These are phyloP conservation scores for Chlorella sp. DNA, from an alignment of 139 green algal genomes.

Conservation along the genomic window DNA sequence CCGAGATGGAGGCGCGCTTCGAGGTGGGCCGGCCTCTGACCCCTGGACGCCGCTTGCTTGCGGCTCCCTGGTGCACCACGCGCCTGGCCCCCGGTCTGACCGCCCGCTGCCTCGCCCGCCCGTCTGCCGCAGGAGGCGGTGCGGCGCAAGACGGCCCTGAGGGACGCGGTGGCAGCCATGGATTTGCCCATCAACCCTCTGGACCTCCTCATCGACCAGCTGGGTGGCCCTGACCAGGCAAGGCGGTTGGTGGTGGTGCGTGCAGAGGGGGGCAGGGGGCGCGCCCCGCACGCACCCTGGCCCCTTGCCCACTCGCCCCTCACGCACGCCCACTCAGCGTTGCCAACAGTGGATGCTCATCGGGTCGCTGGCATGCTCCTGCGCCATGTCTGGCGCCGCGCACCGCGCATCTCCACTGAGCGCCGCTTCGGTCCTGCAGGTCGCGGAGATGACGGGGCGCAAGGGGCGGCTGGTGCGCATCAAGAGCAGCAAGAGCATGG, in stretches of 20 bases:
- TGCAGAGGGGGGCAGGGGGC: too few species aligned
- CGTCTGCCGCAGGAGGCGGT: background rate
- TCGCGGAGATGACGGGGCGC: constrained; percentile 84
- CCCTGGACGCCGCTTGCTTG: too few species aligned
- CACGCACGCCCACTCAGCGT: too few species aligned
- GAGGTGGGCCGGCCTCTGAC: too few species aligned
- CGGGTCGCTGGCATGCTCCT: too few species aligned
- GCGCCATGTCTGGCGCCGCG: background rate
- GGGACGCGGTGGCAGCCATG: too few species aligned
- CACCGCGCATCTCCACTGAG: background rate
- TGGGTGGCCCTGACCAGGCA: constrained; percentile 62
- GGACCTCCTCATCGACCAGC: constrained; percentile 78
- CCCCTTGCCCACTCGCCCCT: too few species aligned
- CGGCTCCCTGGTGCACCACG: background rate
- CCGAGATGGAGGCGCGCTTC: too few species aligned
- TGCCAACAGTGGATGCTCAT: too few species aligned
- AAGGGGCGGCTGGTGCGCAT: constrained; percentile 64
- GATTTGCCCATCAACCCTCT: constrained; percentile 85
- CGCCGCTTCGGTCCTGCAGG: constrained; percentile 5
- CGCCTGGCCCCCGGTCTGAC: background rate
- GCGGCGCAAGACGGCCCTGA: background rate
- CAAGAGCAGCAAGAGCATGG: constrained; percentile 7
- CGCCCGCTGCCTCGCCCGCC: background rate
- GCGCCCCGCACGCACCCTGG: too few species aligned
- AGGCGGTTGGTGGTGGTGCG: constrained; percentile 40